Conservation (phyloP, 2,329 filamentous ascomycete genomes). For the Thielaviopsis ethacetica region DNA sequence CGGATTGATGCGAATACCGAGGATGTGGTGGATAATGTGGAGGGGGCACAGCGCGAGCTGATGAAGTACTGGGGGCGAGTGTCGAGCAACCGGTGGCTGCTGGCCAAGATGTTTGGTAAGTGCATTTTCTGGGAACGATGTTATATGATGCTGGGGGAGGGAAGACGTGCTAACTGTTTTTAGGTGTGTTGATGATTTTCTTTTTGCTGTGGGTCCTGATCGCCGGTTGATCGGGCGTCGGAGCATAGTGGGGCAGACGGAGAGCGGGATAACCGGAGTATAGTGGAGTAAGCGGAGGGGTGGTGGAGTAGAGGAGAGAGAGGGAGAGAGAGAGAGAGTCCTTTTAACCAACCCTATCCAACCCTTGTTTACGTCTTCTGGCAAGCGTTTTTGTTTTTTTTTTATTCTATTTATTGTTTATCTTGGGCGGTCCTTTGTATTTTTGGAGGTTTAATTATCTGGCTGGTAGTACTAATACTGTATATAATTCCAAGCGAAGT, state of each 20-base stretch:
- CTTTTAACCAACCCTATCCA: background rate
- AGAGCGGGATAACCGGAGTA: too few species aligned
- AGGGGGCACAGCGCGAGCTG: conserved; percentile 84
- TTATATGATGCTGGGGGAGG: background rate
- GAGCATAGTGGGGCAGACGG: too few species aligned
- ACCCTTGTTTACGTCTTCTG: background rate
- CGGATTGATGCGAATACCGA: conserved; percentile 95
- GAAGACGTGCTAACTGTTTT: conserved; percentile 17
- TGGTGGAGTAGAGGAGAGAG: too few species aligned
- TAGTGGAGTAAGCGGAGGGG: too few species aligned
- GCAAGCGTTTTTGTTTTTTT: background rate
- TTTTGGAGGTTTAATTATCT: too few species aligned
- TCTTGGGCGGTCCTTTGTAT: background rate
- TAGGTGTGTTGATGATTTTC: conserved; percentile 81
- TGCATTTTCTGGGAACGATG: background rate
- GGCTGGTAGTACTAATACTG: too few species aligned
- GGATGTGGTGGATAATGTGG: conserved; percentile 95
- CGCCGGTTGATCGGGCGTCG: conserved; percentile 25
- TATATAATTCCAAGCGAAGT: too few species aligned
- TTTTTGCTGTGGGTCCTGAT: conserved; percentile 61
- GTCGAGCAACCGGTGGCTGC: conserved; percentile 86
- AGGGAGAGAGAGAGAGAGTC: too few species aligned
- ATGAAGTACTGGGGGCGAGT: conserved; percentile 95
- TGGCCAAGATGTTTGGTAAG: conserved; percentile 51
- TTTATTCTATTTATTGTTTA: background rate